These are phyloP conservation scores for Phytophthora capsici DNA, from an alignment of 352 stramenopile genomes.

Conservation along the genomic window DNA sequence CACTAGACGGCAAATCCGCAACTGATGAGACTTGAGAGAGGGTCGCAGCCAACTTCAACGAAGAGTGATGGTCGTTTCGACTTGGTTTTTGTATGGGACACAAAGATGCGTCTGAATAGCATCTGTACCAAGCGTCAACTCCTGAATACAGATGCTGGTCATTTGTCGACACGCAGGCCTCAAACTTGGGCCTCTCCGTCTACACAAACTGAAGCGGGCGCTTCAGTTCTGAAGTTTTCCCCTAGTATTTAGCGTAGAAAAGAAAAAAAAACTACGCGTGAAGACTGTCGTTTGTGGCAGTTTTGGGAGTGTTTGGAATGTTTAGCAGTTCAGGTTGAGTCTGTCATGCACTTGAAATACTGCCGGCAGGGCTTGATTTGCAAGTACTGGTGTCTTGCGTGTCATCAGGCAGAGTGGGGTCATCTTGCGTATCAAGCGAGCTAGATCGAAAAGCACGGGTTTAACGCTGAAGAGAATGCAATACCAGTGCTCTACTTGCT, in stretches of 20 bases:
- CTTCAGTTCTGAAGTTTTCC: conserved; percentile 13
- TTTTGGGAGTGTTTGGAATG: too few species aligned
- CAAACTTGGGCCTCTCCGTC: not conserved
- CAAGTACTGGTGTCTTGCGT: conserved; percentile 15
- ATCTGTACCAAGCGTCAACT: conserved; percentile 15
- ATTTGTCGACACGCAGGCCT: conserved; percentile 19
- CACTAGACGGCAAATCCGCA: conserved; percentile 25
- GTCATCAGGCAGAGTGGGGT: conserved; percentile 4
- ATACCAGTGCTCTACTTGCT: too few species aligned
- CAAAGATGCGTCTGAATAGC: conserved; percentile 16
- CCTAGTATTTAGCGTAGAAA: conserved; percentile 5
- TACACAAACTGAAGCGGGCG: not conserved
- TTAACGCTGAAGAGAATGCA: not conserved
- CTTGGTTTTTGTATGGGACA: conserved; percentile 16
- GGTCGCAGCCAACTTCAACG: conserved; percentile 18
- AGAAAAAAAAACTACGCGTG: not conserved
- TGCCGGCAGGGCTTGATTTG: conserved; percentile 11
- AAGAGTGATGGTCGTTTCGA: conserved; percentile 32
- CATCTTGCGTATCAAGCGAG: conserved; percentile 21
- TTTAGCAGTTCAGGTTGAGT: too few species aligned
- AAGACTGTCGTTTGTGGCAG: not conserved
- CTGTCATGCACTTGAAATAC: not conserved
- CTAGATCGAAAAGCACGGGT: not conserved
- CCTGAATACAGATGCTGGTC: conserved; percentile 21
- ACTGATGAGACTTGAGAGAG: conserved; percentile 11